Evolutionary conservation across 371 early-diverging fungal species (phyloP).

Genomic region (Funneliformis caledonium): DNA sequence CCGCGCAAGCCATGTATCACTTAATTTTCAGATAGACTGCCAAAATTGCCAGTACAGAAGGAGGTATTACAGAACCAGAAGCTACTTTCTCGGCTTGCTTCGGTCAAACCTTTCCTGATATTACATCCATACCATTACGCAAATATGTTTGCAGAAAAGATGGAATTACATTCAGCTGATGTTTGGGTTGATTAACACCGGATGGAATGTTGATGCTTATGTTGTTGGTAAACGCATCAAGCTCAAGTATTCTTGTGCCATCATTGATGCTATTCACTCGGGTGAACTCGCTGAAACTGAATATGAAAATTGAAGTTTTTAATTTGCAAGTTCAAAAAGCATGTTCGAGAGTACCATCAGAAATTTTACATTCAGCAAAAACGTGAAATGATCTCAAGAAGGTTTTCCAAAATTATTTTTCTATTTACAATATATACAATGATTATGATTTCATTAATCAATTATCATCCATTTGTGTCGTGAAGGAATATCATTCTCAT

Average conservation of each 20-base stretch:
- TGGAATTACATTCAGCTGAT: conserved; percentile 84
- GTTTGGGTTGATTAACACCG: conserved; percentile 98
- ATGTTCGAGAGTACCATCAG: conserved; percentile 77
- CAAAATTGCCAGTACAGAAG: conserved; percentile 96
- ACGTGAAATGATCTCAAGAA: conserved; percentile 74
- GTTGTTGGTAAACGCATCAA: conserved; percentile 90
- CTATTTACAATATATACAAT: too few relatives aligned
- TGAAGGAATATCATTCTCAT: too few relatives aligned
- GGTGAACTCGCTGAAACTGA: conserved; percentile 87
- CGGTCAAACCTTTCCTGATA: conserved; percentile 94
- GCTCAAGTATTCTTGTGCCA: conserved; percentile 95
- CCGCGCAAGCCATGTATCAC: conserved; percentile 97
- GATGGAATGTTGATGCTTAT: conserved; percentile 96
- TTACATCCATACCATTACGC: conserved; percentile 97
- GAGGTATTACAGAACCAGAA: conserved; percentile 90
- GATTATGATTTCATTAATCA: too few relatives aligned
- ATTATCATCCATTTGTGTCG: too few relatives aligned
- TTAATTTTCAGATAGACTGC: conserved; percentile 93
- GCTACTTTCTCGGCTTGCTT: conserved; percentile 97
- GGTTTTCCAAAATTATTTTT: conserved; percentile 41
- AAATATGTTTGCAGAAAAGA: conserved; percentile 94
- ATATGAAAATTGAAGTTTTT: conserved; percentile 82
- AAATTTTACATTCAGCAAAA: conserved; percentile 86
- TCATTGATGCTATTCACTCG: conserved; percentile 94
- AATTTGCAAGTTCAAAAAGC: conserved; percentile 83